Conservation (phyloP, 768 basidiomycete species). For the Podaxis carcinomalis region DNA sequence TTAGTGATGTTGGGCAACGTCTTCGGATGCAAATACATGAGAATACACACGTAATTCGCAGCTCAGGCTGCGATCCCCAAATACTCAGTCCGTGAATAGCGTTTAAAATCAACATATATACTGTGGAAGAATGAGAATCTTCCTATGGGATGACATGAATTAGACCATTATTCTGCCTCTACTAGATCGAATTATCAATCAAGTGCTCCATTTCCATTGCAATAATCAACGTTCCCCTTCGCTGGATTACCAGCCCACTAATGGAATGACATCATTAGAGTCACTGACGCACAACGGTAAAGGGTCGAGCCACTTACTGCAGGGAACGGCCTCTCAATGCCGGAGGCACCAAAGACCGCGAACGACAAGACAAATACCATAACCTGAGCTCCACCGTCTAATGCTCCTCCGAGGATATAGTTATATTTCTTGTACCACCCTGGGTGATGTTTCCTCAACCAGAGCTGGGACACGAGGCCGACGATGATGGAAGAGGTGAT, state of each 20-base stretch:
- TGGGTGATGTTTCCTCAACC: slow-evolving; percentile 53
- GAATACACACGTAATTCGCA: background rate
- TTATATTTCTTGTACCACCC: slow-evolving; percentile 69
- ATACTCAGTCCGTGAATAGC: background rate
- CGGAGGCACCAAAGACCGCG: slow-evolving; percentile 60
- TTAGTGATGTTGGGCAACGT: background rate
- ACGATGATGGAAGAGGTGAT: slow-evolving; percentile 43
- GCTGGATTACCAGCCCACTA: slow-evolving; percentile 55
- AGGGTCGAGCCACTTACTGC: slow-evolving; percentile 21
- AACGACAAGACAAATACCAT: slow-evolving; percentile 64
- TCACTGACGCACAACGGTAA: background rate
- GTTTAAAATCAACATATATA: too few relatives aligned
- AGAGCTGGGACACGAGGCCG: slow-evolving; percentile 56
- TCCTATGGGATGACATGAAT: too few relatives aligned
- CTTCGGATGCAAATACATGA: background rate
- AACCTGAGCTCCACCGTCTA: slow-evolving; percentile 63
- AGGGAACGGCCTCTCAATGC: slow-evolving; percentile 46
- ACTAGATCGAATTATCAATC: slow-evolving; percentile 19
- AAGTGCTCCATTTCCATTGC: slow-evolving; percentile 55
- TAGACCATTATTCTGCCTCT: too few relatives aligned
- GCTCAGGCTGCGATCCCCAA: background rate
- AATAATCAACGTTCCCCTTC: slow-evolving; percentile 51
- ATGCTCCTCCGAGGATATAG: slow-evolving; percentile 61
- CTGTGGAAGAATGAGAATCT: too few relatives aligned
- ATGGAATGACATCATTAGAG: slow-evolving; percentile 9